Evolutionary conservation across 306 rosid genomes (phyloP).

Genomic region (Malus fusca): DNA sequence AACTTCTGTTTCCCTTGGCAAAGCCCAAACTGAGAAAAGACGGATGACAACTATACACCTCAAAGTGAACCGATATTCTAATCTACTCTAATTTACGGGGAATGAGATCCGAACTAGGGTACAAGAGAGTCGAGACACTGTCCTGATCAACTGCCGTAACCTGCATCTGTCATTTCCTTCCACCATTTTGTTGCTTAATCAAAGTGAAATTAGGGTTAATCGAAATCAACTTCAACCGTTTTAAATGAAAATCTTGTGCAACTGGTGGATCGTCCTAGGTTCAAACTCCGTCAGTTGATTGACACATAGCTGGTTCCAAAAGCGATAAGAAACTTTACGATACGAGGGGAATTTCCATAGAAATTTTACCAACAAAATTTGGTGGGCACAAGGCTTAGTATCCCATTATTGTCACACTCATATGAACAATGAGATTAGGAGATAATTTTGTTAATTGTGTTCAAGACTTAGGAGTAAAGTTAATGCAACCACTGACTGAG

Average conservation of each 20-base stretch:
- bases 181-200: neutral
- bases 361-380: neutral
- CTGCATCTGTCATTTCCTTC: neutral
- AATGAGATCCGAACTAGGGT: neutral
- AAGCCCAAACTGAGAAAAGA: neutral
- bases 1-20: neutral
- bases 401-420: neutral
- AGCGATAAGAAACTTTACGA: neutral
- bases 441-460: neutral
- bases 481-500: constrained; percentile 10
- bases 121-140: neutral
- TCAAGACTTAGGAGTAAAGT: constrained; percentile 33
- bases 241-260: neutral
- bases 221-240: neutral
- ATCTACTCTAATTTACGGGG: too few species aligned
- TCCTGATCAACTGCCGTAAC: neutral
- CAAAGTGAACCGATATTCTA: neutral
- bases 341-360: too few species aligned
- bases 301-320: neutral
- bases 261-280: neutral
- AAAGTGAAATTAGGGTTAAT: neutral
- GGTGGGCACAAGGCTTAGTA: neutral
- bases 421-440: neutral
- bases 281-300: neutral
- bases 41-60: neutral